Evolutionary conservation across 208 protist species (phyloP).

Genomic region (Leptomonas seymouri): DNA sequence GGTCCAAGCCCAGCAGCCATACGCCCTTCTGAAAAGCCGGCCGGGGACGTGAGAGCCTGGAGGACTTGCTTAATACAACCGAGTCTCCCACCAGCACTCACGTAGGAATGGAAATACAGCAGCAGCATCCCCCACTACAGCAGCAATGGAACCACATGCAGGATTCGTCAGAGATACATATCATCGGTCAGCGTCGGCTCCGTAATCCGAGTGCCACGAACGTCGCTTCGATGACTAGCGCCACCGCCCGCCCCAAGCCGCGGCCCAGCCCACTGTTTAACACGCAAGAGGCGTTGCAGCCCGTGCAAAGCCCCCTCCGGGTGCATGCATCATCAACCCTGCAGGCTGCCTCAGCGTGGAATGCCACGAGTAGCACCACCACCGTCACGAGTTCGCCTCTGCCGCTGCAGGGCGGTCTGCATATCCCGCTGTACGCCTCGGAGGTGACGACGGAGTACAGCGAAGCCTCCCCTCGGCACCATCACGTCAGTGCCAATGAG

Average conservation of each 20-base stretch:
- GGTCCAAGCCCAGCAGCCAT: background rate
- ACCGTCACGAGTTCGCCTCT: too few relatives aligned
- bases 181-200: constrained; percentile 3
- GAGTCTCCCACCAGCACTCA: constrained; percentile 7
- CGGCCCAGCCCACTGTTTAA: background rate
- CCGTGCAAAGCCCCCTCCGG: background rate
- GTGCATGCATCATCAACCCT: background rate
- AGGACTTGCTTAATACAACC: background rate
- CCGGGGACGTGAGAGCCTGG: constrained; percentile 15
- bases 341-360: background rate
- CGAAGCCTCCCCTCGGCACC: constrained; percentile 2
- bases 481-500: constrained; percentile 4
- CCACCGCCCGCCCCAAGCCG: background rate
- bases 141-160: constrained; percentile 4
- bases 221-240: background rate
- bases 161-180: background rate
- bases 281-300: background rate
- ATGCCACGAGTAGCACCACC: background rate
- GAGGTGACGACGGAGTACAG: constrained; percentile 13
- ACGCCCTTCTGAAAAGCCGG: constrained; percentile 34
- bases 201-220: background rate
- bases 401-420: background rate
- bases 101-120: constrained; percentile 14
- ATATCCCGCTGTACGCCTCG: background rate
- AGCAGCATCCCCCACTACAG: constrained; percentile 5